Evolutionary conservation across 306 rosid species (phyloP), one percentile per base, ranked within the genome.

Genomic region (Astragalus membranaceus): DNA sequence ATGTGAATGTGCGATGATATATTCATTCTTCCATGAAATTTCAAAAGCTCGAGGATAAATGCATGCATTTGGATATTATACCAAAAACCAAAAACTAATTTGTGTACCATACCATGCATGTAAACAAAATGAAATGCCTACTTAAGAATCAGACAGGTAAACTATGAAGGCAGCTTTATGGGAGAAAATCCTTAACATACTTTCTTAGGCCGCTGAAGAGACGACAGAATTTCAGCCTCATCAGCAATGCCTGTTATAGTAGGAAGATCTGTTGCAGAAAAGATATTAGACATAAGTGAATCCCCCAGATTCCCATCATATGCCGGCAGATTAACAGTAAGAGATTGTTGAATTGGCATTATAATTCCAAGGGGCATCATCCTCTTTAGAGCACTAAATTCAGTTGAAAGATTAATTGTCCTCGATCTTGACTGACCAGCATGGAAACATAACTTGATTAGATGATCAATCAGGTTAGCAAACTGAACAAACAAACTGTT

Each of bases 361-460:
- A 88, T 88, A 77, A 94, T 94, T 77, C 92, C 96, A 83, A 94
- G 78, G 14, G 98, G 98, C 97, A 94, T 94, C 98, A 94, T 87
- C 86, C 98, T 87, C 84, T 90, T 90, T 60, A 90, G 79, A 74
- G 97, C 86, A 78, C 98, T 94, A 78, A 94, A 94, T 78, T 90
- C 97, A 49, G 87, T 87, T 54, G 92, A 80, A 68, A 94, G 84
- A 78, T 94, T 94, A 60, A 91, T 91, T 37, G 92, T 70, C 87
- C 8, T 91, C 5, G 88, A 84, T 85, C 83, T 88, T 78, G 94
- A 75, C 76, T 94, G 98, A 73, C 98, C 89, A 66, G 90, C 62
- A 80, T 91, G 98, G 84, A 88, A 88, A 83, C 96, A 94, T 78
- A 94, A 83, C 85, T 85, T 94, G 79, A 90, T 90, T 60, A 94